These are phyloP conservation scores for Ophiocordyceps polyrhachis-furcata DNA, from an alignment of 2,329 filamentous ascomycete genomes.

Conservation along the genomic window DNA sequence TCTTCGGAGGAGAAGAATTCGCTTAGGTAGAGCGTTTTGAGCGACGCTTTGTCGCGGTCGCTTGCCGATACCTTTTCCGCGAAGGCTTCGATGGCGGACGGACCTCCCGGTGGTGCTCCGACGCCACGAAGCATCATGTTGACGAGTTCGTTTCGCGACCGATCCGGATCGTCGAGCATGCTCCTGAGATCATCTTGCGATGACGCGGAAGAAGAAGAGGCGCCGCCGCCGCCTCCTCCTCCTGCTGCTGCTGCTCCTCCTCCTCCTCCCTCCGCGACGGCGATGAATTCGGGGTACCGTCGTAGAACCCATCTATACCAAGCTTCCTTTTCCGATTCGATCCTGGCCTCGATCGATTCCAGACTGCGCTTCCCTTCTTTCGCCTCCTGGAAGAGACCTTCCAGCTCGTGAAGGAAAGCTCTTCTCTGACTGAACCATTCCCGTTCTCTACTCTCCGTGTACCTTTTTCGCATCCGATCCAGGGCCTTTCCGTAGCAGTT, in stretches of 20 bases:
- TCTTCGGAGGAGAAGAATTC: constrained; percentile 19
- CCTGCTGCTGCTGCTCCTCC: no score
- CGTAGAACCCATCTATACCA: constrained; percentile 31
- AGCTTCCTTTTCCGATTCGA: constrained; percentile 30
- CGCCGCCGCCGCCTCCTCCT: constrained; percentile 7
- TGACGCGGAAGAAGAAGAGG: no score
- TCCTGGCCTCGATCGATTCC: constrained; percentile 26
- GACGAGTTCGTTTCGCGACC: constrained; percentile 18
- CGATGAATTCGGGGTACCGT: constrained; percentile 19
- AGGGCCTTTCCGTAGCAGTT: constrained; percentile 29
- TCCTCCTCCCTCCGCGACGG: constrained; percentile 11
- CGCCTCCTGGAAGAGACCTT: constrained; percentile 28
- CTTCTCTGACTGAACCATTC: constrained; percentile 35
- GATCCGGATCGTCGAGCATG: constrained; percentile 19
- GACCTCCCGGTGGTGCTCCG: constrained; percentile 15
- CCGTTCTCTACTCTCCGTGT: constrained; percentile 13
- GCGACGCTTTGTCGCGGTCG: constrained; percentile 11
- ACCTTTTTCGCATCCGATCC: constrained; percentile 22
- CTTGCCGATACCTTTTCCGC: constrained; percentile 14
- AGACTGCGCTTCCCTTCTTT: constrained; percentile 23
- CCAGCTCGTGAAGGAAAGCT: constrained; percentile 30
- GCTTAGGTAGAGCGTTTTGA: constrained; percentile 20
- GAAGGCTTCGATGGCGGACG: constrained; percentile 14
- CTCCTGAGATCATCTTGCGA: constrained; percentile 12
- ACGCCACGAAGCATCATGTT: constrained; percentile 17